These are phyloP conservation scores for thale cress (Arabidopsis thaliana) DNA, from an alignment of 345 rosid genomes.

Conservation along the genomic window DNA sequence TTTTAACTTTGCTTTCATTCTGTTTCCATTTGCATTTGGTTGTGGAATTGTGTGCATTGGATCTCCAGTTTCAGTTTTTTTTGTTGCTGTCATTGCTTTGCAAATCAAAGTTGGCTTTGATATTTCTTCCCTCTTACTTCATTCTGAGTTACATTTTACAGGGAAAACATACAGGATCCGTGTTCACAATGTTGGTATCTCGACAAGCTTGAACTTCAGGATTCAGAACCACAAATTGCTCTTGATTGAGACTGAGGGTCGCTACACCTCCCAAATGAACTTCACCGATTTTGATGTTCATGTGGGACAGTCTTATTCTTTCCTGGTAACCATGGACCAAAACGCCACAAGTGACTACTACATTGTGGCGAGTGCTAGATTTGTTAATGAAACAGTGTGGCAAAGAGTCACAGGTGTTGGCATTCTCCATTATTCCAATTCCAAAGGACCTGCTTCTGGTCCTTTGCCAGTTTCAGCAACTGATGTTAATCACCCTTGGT, in stretches of 20 bases:
- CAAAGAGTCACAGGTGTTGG: constrained; percentile 94
- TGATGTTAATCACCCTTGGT: constrained; percentile 79
- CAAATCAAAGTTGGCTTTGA: not conserved
- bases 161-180: constrained; percentile 90
- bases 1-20: not conserved
- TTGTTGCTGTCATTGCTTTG: not conserved
- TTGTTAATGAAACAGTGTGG: constrained; percentile 89
- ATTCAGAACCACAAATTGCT: constrained; percentile 90
- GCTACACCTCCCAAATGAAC: constrained; percentile 73
- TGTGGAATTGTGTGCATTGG: not conserved
- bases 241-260: constrained; percentile 86
- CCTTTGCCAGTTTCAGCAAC: constrained; percentile 75
- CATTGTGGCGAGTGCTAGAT: constrained; percentile 95
- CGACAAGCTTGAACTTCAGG: constrained; percentile 93
- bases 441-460: constrained; percentile 82
- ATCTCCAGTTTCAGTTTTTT: not conserved
- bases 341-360: constrained; percentile 86
- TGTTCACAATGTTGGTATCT: constrained; percentile 87
- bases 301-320: constrained; percentile 94
- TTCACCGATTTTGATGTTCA: constrained; percentile 80
- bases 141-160: constrained; percentile 44
- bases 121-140: not conserved
- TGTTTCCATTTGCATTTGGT: constrained; percentile 3
- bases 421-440: constrained; percentile 86
- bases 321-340: constrained; percentile 94